phyloP scores from a whole-genome alignment of 225 moss, liverwort and hornwort species.

The Bryoerythrophyllum caledonicum region DNA sequence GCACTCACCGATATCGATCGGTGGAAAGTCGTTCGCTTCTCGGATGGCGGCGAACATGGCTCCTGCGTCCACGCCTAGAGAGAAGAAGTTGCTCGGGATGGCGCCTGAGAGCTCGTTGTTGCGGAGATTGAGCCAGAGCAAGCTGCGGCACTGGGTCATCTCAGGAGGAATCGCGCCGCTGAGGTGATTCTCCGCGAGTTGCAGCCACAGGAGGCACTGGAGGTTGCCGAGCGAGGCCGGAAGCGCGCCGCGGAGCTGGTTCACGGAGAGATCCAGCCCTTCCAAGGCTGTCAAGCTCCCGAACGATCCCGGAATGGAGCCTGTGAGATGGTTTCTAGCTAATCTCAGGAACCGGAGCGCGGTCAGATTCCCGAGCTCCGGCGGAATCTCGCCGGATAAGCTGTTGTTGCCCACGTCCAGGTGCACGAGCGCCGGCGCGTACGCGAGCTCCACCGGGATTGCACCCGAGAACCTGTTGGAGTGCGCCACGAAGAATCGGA shows the following conservation, averaged over 20 bases:
- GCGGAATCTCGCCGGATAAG: constrained; percentile 28
- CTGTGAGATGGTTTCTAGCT: constrained; percentile 26
- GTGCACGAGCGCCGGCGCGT: constrained; percentile 16
- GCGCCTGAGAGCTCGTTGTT: constrained; percentile 34
- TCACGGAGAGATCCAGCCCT: constrained; percentile 52
- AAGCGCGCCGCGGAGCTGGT: constrained; percentile 38
- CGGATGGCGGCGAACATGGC: constrained; percentile 22
- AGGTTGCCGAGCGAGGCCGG: constrained; percentile 46
- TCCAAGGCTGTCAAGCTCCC: constrained; percentile 36
- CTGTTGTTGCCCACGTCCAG: constrained; percentile 29
- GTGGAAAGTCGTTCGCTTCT: constrained; percentile 19
- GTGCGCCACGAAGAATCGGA: constrained; percentile 39
- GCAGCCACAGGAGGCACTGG: constrained; percentile 22
- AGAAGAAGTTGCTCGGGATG: constrained; percentile 43
- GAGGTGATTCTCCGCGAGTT: constrained; percentile 32
- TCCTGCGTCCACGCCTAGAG: constrained; percentile 18
- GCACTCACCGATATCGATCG: constrained; percentile 44
- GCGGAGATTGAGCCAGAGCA: constrained; percentile 48
- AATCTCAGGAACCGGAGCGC: constrained; percentile 28
- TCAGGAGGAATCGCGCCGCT: constrained; percentile 31
- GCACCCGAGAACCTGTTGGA: constrained; percentile 32
- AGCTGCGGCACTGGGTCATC: constrained; percentile 32
- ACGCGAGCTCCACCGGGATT: constrained; percentile 42
- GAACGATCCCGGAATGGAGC: constrained; percentile 29
- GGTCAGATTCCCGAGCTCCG: constrained; percentile 29